Conservation (phyloP, 2,329 filamentous ascomycete genomes). For the Colletotrichum australisinense region DNA sequence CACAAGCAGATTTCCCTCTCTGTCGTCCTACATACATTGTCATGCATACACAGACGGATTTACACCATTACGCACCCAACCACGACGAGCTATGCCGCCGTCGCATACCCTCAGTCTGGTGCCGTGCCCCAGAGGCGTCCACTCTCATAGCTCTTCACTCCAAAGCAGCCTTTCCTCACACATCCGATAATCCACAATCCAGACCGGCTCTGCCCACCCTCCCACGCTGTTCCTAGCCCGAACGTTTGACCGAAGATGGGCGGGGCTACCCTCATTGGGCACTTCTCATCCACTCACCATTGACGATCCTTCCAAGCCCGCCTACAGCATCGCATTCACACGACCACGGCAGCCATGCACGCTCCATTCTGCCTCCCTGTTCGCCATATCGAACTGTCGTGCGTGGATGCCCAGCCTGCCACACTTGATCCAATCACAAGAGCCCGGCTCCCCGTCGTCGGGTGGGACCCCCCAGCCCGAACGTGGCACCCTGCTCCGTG, state of each 20-base stretch:
- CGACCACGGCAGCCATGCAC: slow-evolving; percentile 29
- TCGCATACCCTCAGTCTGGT: slow-evolving; percentile 4
- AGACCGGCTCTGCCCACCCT: slow-evolving; percentile 20
- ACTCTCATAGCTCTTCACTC: neutral
- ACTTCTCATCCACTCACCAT: slow-evolving; percentile 26
- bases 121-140: neutral
- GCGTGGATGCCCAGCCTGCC: slow-evolving; percentile 3
- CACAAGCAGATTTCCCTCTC: slow-evolving; percentile 32
- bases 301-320: slow-evolving; percentile 23
- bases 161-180: slow-evolving; percentile 1
- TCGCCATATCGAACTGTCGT: slow-evolving; percentile 8
- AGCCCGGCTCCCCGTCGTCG: slow-evolving; percentile 5
- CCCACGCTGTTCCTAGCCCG: slow-evolving; percentile 10
- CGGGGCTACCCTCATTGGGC: slow-evolving; percentile 16
- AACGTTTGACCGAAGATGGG: slow-evolving; percentile 31
- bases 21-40: slow-evolving; percentile 20
- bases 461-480: slow-evolving; percentile 20
- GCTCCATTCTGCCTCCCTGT: slow-evolving; percentile 27
- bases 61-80: slow-evolving; percentile 3
- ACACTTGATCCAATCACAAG: slow-evolving; percentile 24
- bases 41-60: slow-evolving; percentile 3
- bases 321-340: slow-evolving; percentile 28
- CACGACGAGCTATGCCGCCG: slow-evolving; percentile 16
- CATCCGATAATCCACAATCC: slow-evolving; percentile 20
- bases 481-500: slow-evolving; percentile 20